A percentile compares a stretch with the other conserved stretches of the same genome.
These are phyloP conservation scores for Scytalidium sp. DNA, from an alignment of 2,329 filamentous ascomycete species.

Conservation along the genomic window DNA sequence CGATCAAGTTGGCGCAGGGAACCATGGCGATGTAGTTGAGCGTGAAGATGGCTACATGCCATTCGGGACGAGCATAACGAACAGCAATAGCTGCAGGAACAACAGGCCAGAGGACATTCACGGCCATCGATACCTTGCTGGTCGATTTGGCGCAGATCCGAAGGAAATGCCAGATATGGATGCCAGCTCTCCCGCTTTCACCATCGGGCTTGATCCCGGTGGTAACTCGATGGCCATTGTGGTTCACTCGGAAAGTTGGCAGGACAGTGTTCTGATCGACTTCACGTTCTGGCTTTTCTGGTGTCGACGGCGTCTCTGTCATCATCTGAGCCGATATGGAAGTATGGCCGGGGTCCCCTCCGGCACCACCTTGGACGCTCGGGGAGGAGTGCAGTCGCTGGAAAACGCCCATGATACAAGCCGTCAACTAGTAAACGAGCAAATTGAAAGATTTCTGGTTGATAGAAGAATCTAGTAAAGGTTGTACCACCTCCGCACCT, in stretches of 20 bases:
- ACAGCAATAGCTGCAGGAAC: conserved; percentile 71
- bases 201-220: conserved; percentile 45
- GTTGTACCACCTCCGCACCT: too few relatives aligned
- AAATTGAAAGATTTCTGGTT: background rate
- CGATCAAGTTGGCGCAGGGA: conserved; percentile 71
- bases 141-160: conserved; percentile 62
- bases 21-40: conserved; percentile 76
- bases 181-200: conserved; percentile 65
- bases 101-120: conserved; percentile 73
- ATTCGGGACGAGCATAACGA: conserved; percentile 49
- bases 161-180: conserved; percentile 63
- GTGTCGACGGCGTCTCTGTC: background rate
- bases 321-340: background rate
- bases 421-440: background rate
- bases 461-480: too few relatives aligned
- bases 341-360: background rate
- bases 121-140: conserved; percentile 58
- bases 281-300: background rate
- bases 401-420: background rate
- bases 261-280: background rate
- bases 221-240: conserved; percentile 29
- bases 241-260: conserved; percentile 12
- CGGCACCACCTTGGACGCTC: background rate
- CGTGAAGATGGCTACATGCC: conserved; percentile 63
- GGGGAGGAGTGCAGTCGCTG: background rate